A percentile compares a stretch with the other conserved stretches of the same genome.
These are phyloP conservation scores for Brassica balearica DNA, from an alignment of 441 rosid genomes.

Conservation along the genomic window DNA sequence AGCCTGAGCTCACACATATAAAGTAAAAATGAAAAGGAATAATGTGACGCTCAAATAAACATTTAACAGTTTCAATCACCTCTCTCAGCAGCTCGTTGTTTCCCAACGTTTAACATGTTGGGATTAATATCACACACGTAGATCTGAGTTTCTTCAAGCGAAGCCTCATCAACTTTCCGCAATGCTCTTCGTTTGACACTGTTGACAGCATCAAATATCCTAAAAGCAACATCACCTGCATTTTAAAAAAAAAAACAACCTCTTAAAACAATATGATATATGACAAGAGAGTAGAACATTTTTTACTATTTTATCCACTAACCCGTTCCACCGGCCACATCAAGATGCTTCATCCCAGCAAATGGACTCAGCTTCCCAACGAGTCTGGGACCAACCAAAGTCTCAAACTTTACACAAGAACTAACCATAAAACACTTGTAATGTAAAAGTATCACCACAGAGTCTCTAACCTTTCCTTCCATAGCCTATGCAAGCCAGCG, in stretches of 20 bases:
- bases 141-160: no score
- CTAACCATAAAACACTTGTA: background rate
- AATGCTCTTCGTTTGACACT: conserved; percentile 64
- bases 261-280: background rate
- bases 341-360: conserved; percentile 96
- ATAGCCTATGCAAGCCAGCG: conserved; percentile 86
- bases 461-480: conserved; percentile 88
- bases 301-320: background rate
- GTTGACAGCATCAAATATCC: conserved; percentile 64
- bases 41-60: no score
- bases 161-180: conserved; percentile 70
- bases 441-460: background rate
- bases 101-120: no score
- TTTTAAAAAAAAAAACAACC: conserved; percentile 23
- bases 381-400: conserved; percentile 55
- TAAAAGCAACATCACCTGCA: conserved; percentile 96
- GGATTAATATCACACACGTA: no score
- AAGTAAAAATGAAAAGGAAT: no score
- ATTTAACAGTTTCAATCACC: no score
- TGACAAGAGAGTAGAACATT: background rate
- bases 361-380: conserved; percentile 89
- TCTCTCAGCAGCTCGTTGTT: no score
- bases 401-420: background rate
- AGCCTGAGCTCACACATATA: no score
- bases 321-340: conserved; percentile 99